Base-by-base conservation (phyloP, 2,329 filamentous ascomycete genomes). In the Pseudogymnoascus sp. region DNA sequence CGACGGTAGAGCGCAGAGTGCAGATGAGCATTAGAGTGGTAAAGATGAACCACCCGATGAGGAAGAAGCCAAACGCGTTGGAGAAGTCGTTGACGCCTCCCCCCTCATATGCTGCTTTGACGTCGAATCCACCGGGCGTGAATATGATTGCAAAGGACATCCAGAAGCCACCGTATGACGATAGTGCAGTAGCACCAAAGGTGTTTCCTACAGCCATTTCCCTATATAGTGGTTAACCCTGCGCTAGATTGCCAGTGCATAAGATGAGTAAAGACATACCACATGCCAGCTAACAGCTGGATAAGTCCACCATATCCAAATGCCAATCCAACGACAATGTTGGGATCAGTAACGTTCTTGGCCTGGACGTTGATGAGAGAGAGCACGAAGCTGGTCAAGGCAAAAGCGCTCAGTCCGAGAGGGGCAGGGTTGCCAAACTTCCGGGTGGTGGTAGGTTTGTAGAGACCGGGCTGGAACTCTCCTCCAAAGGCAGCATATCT, bases 261-360 rank as follows among this genome's bases (percentile, higher is more conserved):
- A 5, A 7, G 6, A 38, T 9, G 37, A 22, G 18, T 18, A 5
- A 43, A 58, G 59, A 30, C 71, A 60, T 78, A 83, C 83, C 83
- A 86, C 83, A 89, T 87, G 68, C 86, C 86, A 53, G 85, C 84
- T 59, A 87, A 74, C 69, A 88, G 75, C 71, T 89, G 86, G n/a
- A 87, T 80, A 6, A 87, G 75, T 62, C 86, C 86, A 71, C 86
- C 86, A 71, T 88, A 87, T 60, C 77, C 83, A 67, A 81, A 83
- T 6, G 82, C 82, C 18, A 80, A 71, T 14, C 76, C 78, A 43
- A 85, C 74, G 38, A 85, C 79, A 35, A 86, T 76, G 67, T 78
- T 82, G 2, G 81, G 80, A 22, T 67, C 67, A 0, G 69, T 68
- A 33, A 84, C 71, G 60, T 74, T 74, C 3, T 75, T 73, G 3